Evolutionary conservation across 1,139 yeast species (phyloP), one percentile per base, ranked within the genome.

Genomic region (Yamadazyma songkhlaensis): DNA sequence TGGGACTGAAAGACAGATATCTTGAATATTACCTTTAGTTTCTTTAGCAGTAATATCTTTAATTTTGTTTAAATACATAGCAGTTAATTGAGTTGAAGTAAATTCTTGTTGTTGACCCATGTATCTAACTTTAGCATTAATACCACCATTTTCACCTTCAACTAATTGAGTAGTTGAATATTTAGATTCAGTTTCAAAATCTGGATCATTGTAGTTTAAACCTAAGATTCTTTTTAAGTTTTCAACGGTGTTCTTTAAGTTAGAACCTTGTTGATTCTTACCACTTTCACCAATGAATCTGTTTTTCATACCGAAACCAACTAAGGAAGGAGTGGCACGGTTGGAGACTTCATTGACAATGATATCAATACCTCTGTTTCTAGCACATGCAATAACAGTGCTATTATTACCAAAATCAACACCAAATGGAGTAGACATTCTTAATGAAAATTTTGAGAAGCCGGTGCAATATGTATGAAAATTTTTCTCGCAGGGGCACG

Each of bases 311-410:
- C 97, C 97, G 56, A 92, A 92, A 29, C 97, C 97, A 53, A 94
- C 94, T 51, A 92, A 72, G 20, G 97, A 72, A 47, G 99, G 98
- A 29, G 99, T 92, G 50, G 95, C 68, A 70, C 98, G 85, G 82
- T 92, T 92, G 41, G 97, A 90, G 37, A 92, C 98, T 68, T 92
- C 99, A 65, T 94, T 94, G 72, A 92, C 97, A 56, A 92, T 87
- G 57, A 94, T 84, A 67, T 92, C 98, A 63, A 94, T 92, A 60
- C 97, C 97, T 75, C 97, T 83, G 80, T 92, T 92, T 67, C 95
- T 86, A 48, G 98, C 98, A 62, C 95, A 95, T 34, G 97, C 97
- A 60, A 92, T 79, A 52, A 90, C 97, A 48, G 95, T 81, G 76
- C 78, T 86, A 74, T 79, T 77, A 73, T 89, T 89, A 73, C 99